phyloP scores from a whole-genome alignment of 805 yeast species.

The Wickerhamiella kurtzmanii region DNA sequence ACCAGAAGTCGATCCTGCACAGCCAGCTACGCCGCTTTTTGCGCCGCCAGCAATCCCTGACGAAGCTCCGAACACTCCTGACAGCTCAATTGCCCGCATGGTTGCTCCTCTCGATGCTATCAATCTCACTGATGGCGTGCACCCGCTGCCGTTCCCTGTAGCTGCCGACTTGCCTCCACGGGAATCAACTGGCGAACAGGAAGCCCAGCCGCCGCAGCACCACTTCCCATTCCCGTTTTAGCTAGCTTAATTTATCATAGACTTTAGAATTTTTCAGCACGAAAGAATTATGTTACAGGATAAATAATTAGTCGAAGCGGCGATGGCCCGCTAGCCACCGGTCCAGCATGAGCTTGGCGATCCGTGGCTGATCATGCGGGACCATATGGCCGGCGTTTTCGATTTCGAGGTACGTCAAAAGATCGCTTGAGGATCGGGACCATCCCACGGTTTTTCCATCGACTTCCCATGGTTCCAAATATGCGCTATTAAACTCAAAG shows the following conservation, averaged over 20 bases:
- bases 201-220: no score
- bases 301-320: conserved; percentile 5
- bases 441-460: conserved; percentile 47
- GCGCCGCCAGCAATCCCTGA: neutral
- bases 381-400: conserved; percentile 95
- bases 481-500: conserved; percentile 37
- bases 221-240: neutral
- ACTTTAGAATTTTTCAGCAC: neutral
- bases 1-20: neutral
- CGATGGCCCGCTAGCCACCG: conserved; percentile 46
- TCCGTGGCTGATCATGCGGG: conserved; percentile 76
- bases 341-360: conserved; percentile 67
- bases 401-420: conserved; percentile 60
- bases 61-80: neutral
- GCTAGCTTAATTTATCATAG: neutral
- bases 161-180: neutral
- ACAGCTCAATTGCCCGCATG: neutral
- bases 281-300: no score
- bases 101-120: neutral
- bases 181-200: no score
- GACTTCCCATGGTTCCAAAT: conserved; percentile 26
- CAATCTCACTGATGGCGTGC: neutral
- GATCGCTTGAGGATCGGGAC: conserved; percentile 51
- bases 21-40: neutral
- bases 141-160: neutral